phyloP scores from a whole-genome alignment of 768 basidiomycete species.

The Suillus ampliporus region DNA sequence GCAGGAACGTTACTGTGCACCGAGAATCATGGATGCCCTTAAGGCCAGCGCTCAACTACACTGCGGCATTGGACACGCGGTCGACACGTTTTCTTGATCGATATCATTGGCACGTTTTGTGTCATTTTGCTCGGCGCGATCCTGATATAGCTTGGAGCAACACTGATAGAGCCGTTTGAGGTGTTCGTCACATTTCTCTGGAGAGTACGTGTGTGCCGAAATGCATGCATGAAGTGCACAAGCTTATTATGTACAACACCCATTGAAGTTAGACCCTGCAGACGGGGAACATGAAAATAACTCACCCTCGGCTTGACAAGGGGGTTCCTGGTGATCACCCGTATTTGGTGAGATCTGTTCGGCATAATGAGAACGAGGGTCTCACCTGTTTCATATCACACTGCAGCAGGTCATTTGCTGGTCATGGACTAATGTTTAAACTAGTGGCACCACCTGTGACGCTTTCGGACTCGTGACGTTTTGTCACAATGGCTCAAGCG shows the following conservation, averaged over 20 bases:
- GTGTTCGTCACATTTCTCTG: conserved; percentile 62
- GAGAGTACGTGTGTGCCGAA: conserved; percentile 64
- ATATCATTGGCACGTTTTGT: conserved; percentile 38
- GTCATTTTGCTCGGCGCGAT: neutral
- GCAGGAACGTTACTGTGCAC: neutral
- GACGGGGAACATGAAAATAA: neutral
- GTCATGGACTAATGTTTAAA: no score
- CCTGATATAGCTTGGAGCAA: conserved; percentile 62
- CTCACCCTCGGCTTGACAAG: conserved; percentile 5
- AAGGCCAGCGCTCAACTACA: conserved; percentile 65
- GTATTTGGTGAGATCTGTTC: neutral
- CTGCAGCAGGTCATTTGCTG: neutral
- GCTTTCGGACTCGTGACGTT: neutral
- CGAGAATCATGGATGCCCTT: conserved; percentile 45
- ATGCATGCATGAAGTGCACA: conserved; percentile 69
- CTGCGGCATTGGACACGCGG: conserved; percentile 62
- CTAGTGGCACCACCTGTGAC: no score
- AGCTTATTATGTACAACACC: conserved; percentile 43
- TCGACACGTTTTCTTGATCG: conserved; percentile 42
- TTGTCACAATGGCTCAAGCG: no score
- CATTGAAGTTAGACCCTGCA: neutral
- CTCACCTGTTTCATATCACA: conserved; percentile 1
- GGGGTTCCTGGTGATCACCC: neutral
- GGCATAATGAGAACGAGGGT: neutral
- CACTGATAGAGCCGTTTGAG: conserved; percentile 64